Conservation (phyloP, 1,284 basidiomycete species). For the Vanrija sp. region DNA sequence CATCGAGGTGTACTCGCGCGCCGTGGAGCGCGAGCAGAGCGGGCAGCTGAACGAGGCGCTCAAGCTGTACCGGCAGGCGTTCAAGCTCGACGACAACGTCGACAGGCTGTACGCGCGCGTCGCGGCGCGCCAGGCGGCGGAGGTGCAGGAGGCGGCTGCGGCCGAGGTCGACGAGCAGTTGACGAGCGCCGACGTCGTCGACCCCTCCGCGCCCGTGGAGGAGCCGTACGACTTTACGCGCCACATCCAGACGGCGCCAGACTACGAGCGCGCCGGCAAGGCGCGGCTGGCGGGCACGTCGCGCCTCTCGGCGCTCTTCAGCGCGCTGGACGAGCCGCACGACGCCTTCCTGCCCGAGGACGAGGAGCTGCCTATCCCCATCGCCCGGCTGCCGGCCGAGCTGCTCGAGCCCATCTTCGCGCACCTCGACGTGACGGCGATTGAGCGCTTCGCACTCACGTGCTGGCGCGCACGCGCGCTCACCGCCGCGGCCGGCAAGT, state of each 20-base stretch:
- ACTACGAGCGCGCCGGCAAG: slow-evolving; percentile 31
- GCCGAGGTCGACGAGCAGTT: slow-evolving; percentile 2
- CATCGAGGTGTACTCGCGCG: slow-evolving; percentile 63
- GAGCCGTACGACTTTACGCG: slow-evolving; percentile 43
- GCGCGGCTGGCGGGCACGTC: not conserved
- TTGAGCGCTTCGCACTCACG: slow-evolving; percentile 71
- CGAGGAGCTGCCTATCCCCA: slow-evolving; percentile 57
- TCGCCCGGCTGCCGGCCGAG: slow-evolving; percentile 68
- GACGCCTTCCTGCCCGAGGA: slow-evolving; percentile 63
- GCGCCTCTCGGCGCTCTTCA: slow-evolving; percentile 7
- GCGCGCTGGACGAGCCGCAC: not conserved
- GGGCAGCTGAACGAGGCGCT: slow-evolving; percentile 72
- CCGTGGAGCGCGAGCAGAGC: slow-evolving; percentile 66
- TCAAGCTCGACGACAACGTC: slow-evolving; percentile 59
- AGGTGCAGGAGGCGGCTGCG: not conserved
- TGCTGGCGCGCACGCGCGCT: slow-evolving; percentile 69
- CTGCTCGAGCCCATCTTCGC: slow-evolving; percentile 63
- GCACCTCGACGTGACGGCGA: slow-evolving; percentile 57
- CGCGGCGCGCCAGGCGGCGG: slow-evolving; percentile 4
- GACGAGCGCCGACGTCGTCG: slow-evolving; percentile 33
- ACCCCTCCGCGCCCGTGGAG: slow-evolving; percentile 26
- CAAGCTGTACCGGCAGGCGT: slow-evolving; percentile 69
- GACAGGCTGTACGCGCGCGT: slow-evolving; percentile 33
- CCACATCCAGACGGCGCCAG: slow-evolving; percentile 41
- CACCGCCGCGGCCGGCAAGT: slow-evolving; percentile 63